Conservation (phyloP, 306 rosid genomes). For the Erythrophleum fordii region DNA sequence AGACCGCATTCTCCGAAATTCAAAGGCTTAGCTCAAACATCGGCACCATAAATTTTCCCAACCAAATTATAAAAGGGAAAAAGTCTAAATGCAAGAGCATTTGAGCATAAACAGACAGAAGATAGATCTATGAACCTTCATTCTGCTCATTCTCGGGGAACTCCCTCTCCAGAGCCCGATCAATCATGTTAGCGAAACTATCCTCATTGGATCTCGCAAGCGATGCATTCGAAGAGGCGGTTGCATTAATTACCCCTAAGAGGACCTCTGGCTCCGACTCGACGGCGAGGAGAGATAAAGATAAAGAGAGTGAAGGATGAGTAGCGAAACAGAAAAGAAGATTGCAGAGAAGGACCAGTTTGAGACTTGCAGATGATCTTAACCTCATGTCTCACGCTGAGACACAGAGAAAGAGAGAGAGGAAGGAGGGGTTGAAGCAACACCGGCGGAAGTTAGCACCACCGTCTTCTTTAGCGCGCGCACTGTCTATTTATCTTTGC, state of each 20-base stretch:
- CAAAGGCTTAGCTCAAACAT: conserved; percentile 28
- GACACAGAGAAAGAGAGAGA: conserved; percentile 26
- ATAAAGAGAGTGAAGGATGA: conserved; percentile 45
- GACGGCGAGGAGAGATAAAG: conserved; percentile 49
- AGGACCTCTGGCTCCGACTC: conserved; percentile 41
- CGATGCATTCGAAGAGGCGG: conserved; percentile 56
- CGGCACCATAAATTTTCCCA: conserved; percentile 8
- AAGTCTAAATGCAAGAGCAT: conserved; percentile 10
- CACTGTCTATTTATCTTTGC: background rate
- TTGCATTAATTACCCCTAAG: conserved; percentile 55
- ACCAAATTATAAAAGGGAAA: conserved; percentile 12
- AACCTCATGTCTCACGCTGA: conserved; percentile 66
- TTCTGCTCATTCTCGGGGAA: conserved; percentile 87
- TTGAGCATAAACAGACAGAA: conserved; percentile 30
- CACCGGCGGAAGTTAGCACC: conserved; percentile 40
- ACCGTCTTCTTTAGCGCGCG: conserved; percentile 44
- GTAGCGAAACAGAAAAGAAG: conserved; percentile 45
- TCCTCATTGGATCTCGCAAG: conserved; percentile 66
- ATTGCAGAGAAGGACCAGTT: conserved; percentile 43
- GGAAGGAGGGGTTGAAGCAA: conserved; percentile 22
- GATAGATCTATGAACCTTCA: conserved; percentile 67
- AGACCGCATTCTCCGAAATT: conserved; percentile 38
- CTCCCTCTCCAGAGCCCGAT: conserved; percentile 90
- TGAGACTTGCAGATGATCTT: conserved; percentile 46
- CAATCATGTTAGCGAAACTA: conserved; percentile 87